Percentiles rank a stretch among this genome's conserved stretches.
Conservation (phyloP, 345 rosid genomes). For the Eucalyptus fibrosa region DNA sequence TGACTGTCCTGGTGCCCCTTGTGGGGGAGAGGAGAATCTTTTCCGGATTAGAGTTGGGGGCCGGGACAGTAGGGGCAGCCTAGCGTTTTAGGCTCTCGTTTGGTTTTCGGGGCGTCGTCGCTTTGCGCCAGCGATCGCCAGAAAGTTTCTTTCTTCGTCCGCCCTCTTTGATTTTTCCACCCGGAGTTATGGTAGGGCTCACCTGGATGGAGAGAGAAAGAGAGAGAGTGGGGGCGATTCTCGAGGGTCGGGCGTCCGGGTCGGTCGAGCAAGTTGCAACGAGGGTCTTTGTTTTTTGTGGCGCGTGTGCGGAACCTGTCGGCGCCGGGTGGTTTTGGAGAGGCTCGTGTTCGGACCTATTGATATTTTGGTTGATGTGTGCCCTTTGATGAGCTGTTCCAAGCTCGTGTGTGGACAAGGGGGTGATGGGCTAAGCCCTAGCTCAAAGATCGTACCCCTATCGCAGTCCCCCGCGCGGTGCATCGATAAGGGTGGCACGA, state of each 20-base stretch:
- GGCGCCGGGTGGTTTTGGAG: no score
- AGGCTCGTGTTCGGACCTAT: background rate
- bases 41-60: background rate
- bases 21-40: background rate
- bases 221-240: background rate
- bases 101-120: background rate
- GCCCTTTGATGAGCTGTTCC: background rate
- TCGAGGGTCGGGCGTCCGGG: background rate
- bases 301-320: background rate
- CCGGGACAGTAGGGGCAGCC: background rate
- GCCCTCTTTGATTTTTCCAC: background rate
- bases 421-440: background rate
- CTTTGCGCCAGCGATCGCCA: background rate
- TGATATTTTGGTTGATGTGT: background rate
- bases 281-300: background rate
- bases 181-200: background rate
- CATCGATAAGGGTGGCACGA: background rate
- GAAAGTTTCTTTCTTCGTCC: background rate
- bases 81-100: background rate
- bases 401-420: background rate
- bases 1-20: background rate
- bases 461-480: background rate
- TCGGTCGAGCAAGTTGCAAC: background rate
- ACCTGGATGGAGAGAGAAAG: background rate
- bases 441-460: background rate